Percentiles rank a stretch among this genome's conserved stretches.
Evolutionary conservation across 2,329 filamentous ascomycete genomes (phyloP).

Genomic region (Aspergillus latus): DNA sequence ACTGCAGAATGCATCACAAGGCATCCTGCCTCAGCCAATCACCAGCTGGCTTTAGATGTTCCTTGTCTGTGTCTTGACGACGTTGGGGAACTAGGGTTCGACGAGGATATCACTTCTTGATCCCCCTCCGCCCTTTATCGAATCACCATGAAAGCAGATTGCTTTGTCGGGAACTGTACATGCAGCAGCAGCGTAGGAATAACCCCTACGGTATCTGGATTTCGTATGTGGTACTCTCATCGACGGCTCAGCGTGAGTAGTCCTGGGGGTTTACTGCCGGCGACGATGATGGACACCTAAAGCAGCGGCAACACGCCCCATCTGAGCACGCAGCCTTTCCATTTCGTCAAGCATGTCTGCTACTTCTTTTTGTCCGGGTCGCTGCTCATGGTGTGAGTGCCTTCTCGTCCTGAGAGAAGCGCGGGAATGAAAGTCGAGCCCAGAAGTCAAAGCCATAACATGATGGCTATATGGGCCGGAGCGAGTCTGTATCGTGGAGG

Average conservation of each 20-base stretch:
- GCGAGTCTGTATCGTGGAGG: slow-evolving; percentile 23
- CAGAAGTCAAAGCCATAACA: slow-evolving; percentile 26
- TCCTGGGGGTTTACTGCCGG: slow-evolving; percentile 6
- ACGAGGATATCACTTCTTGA: neutral
- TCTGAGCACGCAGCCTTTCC: slow-evolving; percentile 36
- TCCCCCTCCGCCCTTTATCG: slow-evolving; percentile 1
- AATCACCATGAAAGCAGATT: slow-evolving; percentile 18
- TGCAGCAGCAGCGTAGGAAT: slow-evolving; percentile 20
- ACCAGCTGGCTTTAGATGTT: neutral
- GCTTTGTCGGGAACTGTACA: slow-evolving; percentile 14
- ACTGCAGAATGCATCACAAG: slow-evolving; percentile 6
- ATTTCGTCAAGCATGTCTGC: slow-evolving; percentile 37
- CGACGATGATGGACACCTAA: slow-evolving; percentile 27
- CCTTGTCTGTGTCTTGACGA: neutral
- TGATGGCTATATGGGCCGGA: slow-evolving; percentile 25
- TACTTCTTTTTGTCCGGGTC: slow-evolving; percentile 27
- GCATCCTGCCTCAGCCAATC: neutral
- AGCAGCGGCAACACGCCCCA: slow-evolving; percentile 34
- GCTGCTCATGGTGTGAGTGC: slow-evolving; percentile 24
- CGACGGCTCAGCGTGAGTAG: neutral
- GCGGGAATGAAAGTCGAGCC: slow-evolving; percentile 24
- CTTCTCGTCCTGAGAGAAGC: slow-evolving; percentile 21
- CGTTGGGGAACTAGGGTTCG: neutral
- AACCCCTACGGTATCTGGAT: slow-evolving; percentile 1
- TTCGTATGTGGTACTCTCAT: neutral